Evolutionary conservation across 768 basidiomycete genomes (phyloP).

Genomic region (Lactarius pseudohatsudake): DNA sequence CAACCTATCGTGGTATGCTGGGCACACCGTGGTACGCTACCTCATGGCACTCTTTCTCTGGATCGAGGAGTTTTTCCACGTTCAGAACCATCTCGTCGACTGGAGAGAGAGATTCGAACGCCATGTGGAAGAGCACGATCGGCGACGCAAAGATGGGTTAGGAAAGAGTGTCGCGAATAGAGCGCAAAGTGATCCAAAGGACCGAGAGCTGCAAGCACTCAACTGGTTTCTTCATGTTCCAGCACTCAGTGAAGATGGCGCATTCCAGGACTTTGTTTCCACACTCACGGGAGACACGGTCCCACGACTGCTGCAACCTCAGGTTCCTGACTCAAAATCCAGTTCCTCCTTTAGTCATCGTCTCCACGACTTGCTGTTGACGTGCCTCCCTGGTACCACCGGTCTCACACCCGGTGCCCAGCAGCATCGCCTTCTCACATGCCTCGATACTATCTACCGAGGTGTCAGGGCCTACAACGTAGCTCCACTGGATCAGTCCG

Average conservation of each 20-base stretch:
- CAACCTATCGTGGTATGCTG: slow-evolving; percentile 4
- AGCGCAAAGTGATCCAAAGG: not conserved
- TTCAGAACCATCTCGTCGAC: not conserved
- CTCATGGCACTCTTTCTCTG: not conserved
- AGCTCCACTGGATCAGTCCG: not conserved
- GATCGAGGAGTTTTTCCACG: not conserved
- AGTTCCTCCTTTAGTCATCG: not conserved
- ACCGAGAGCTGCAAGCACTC: not conserved
- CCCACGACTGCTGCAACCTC: not conserved
- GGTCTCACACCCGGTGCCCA: not conserved
- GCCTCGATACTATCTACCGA: not conserved
- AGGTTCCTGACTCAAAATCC: not conserved
- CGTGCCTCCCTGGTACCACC: slow-evolving; percentile 2
- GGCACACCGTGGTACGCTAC: not conserved
- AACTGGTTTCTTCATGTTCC: not conserved
- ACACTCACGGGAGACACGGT: not conserved
- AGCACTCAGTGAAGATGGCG: not conserved
- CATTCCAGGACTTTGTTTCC: slow-evolving; percentile 4
- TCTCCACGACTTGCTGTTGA: not conserved
- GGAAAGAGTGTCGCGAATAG: not conserved
- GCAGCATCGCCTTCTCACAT: not conserved
- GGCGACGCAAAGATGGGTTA: not conserved
- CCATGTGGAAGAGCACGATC: not conserved
- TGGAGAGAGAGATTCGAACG: not conserved
- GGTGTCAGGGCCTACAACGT: not conserved